Base-by-base conservation (phyloP, 306 rosid genomes). In the Canavalia gladiata region DNA sequence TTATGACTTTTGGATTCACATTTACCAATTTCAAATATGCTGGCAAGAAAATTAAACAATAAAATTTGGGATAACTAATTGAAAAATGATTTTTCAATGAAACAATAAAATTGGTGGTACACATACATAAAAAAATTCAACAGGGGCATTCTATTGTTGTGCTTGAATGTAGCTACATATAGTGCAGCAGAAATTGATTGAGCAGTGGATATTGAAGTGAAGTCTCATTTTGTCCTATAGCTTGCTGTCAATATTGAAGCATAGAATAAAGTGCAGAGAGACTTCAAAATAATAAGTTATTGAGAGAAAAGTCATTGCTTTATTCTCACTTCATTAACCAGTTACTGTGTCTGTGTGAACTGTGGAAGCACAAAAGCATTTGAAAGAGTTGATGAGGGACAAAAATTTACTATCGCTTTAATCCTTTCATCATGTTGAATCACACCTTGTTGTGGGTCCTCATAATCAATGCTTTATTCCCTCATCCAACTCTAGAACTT, bases 381-480 rank as follows among this genome's bases (percentile, higher is more conserved):
- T 50, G 75, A 74, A 34, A 79, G 69, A 43, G 29, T 33, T 73
- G 45, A 58, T 69, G 59, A 47, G 60, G 76, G 69, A 75, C 76
- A 79, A 45, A 43, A 34, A 55, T 42, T 54, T 25, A 73, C 60
- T 31, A 72, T 83, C 79, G 34, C 86, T 84, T 74, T 74, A 84
- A 77, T 65, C 79, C 60, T 77, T 65, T 66, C 13, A 72, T 84
- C 79, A 74, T 84, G 87, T 79, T 83, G 60, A n/a, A 74, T 33
- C 63, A 57, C 80, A 86, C 31, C 82, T 51, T 72, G 37, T 79
- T 82, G 90, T 80, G 88, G 90, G 87, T 80, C 84, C 87, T 77
- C 68, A 54, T 72, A 59, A 81, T 86, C 80, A 79, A 84, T 82
- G 83, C 82, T 86, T 70, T 85, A 84, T 86, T 79, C 87, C 87